Evolutionary conservation across 768 basidiomycete genomes (phyloP), one percentile per base, ranked within the genome.

Genomic region (Candolleomyces efflorescens): DNA sequence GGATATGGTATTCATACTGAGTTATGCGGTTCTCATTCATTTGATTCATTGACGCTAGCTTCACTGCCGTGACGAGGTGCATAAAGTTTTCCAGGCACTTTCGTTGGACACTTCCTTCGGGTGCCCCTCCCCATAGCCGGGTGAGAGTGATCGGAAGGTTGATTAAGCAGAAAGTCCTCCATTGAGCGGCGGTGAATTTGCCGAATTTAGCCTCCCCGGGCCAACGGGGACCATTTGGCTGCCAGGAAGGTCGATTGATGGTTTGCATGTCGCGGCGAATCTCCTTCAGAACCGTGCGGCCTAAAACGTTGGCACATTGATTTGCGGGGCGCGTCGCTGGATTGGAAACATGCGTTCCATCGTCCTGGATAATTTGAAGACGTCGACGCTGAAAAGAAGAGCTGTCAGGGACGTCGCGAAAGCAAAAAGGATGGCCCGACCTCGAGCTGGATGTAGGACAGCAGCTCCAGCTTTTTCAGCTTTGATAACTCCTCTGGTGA

Each of bases 121-220:
- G 57, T 24, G 58, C 54, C 0, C n/a, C 10, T 17, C 70, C 67
- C 77, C 76, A 78, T 0, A 78, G 64, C 1, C 70, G 64, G 26
- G 67, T 64, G 2, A 78, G 62, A 0, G 75, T 72, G 22, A 73
- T 63, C 2, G 71, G 72, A 20, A 77, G 65, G 53, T 77, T 63
- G n/a, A 75, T 17, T 11, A 50, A 15, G 49, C 49, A 50, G 17
- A 50, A 50, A 5, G 49, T 27, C 17, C 65, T 64, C 77, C 75
- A 79, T 60, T 75, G 56, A 45, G 72, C 69, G 4, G 71, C 71
- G 36, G 67, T 72, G 6, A 73, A 61, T 50, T 71, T 75, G 1
- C 72, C 65, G 5, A 37, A 39, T 20, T 47, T 53, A 2, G 59
- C 32, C 58, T 59, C 48, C 39, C 67, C 55, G 48, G 50, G 44